Evolutionary conservation across 23 red algal species (phyloP), one percentile per base, ranked within the genome.

Genomic region (Gracilariopsis chorda): DNA sequence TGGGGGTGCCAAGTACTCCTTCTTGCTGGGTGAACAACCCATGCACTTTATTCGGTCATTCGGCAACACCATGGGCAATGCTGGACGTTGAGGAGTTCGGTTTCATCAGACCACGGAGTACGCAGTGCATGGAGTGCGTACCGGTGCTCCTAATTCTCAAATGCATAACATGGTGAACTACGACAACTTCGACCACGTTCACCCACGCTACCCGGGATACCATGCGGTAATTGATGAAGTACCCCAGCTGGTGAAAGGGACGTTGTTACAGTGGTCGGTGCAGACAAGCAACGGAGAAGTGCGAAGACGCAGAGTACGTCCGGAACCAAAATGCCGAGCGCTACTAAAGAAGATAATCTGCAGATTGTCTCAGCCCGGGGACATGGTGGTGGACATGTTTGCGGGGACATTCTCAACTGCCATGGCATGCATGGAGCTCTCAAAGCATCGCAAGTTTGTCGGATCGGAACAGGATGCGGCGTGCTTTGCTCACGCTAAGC

Each of bases 401-500:
- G 74, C 74, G 4, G 74, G 74, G 3, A 80, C 6, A 3, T 80
- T 80, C 51, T 80, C 74, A 23, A 80, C 74, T 59, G 74, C 30
- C 34, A 33, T 36, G 36, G 74, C 74, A 3, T 80, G 74, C 74
- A 3, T 57, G 3, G n/a, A 19, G 5, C 16, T 80, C 16, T n/a
- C 74, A 20, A 36, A 45, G 74, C 28, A 36, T 28, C 28, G 74
- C 19, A 43, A 33, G 27, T 80, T 80, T n/a, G 6, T 80, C 16
- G 74, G 46, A 2, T 80, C 36, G 20, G 74, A 80, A 13, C 28
- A 55, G 46, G 40, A 80, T 57, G n/a, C 4, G 40, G 5, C 30
- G n/a, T n/a, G n/a, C n/a, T n/a, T n/a, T n/a, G n/a, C n/a, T n/a
- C n/a, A n/a, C n/a, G n/a, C n/a, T n/a, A n/a, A n/a, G n/a, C n/a